These are phyloP conservation scores for Neoscytalidium dimidiatum DNA, from an alignment of 2,329 filamentous ascomycete genomes.

Conservation along the genomic window DNA sequence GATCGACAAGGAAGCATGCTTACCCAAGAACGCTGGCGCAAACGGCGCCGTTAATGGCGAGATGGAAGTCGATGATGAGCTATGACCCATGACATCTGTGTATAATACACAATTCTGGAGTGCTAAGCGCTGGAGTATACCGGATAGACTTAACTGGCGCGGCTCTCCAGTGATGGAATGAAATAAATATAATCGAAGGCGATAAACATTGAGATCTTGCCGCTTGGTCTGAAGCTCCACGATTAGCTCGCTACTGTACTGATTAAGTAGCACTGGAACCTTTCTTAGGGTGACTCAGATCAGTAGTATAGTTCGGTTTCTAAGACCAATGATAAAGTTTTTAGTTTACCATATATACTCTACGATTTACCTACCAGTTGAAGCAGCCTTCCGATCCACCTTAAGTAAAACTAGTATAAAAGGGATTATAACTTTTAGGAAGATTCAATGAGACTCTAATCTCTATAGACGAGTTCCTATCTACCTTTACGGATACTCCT, in stretches of 20 bases:
- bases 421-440: too few relatives aligned
- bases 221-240: not conserved
- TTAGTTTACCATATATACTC: too few relatives aligned
- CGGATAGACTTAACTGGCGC: slow-evolving; percentile 4
- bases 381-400: too few relatives aligned
- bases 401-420: too few relatives aligned
- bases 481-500: too few relatives aligned
- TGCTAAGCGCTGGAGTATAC: not conserved
- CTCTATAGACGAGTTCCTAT: too few relatives aligned
- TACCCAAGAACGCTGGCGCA: slow-evolving; percentile 57
- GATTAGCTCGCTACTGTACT: not conserved
- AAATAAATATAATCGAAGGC: slow-evolving; percentile 2
- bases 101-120: slow-evolving; percentile 4
- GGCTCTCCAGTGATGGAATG: not conserved
- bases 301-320: too few relatives aligned
- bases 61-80: slow-evolving; percentile 38
- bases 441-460: too few relatives aligned
- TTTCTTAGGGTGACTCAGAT: too few relatives aligned
- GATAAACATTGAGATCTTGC: not conserved
- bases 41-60: slow-evolving; percentile 34
- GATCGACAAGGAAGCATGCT: slow-evolving; percentile 98
- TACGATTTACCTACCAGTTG: too few relatives aligned
- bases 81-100: slow-evolving; percentile 16
- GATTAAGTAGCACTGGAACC: not conserved
- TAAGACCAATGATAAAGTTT: too few relatives aligned